Base-by-base conservation (phyloP, 2,329 filamentous ascomycete genomes). In the Penicillium sp. region DNA sequence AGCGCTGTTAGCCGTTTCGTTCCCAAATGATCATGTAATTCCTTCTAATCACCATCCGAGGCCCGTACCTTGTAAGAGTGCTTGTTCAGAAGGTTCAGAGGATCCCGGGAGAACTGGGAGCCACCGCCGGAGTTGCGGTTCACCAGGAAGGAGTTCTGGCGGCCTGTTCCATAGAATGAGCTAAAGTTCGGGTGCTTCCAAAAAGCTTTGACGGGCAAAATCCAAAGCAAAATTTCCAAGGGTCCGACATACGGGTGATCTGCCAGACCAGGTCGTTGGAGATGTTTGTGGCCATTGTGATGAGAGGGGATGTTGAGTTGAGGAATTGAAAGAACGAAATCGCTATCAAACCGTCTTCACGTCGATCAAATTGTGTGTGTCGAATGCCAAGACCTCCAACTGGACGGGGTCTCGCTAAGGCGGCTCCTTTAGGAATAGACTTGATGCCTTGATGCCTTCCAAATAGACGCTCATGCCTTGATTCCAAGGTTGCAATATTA, bases 241-340 rank as follows among this genome's bases (percentile, higher is more conserved):
- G 34, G 30, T 50, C 26, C 46, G 19, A 91, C 91, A 79, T 87
- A 97, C 92, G 90, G 84, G 88, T 87, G 78, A 95, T 81, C 85
- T 93, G 88, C 93, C 93, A 97, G 83, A 96, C 81, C 71, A 97
- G 84, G 81, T 97, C 92, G 74, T 87, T 79, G 77, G 91, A 95
- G 74, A 96, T 83, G 82, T 91, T 90, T 70, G 86, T 78, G 63
- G 74, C 67, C 74, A 76, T 76, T 65, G 55, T 75, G 64, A 66
- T 50, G 58, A 38, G 46, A 61, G 51, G 53, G 60, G 45, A 49
- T 64, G 43, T 62, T 60, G 60, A 55, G 62, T 59, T 61, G 61
- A 58, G 57, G 58, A 61, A 62, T 59, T 58, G 61, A 59, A 56
- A 61, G 59, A 60, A 64, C 59, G 60, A 61, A 61, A 57, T 65